Evolutionary conservation across 2,329 filamentous ascomycete species (phyloP).

Genomic region (Canariomyces notabilis): DNA sequence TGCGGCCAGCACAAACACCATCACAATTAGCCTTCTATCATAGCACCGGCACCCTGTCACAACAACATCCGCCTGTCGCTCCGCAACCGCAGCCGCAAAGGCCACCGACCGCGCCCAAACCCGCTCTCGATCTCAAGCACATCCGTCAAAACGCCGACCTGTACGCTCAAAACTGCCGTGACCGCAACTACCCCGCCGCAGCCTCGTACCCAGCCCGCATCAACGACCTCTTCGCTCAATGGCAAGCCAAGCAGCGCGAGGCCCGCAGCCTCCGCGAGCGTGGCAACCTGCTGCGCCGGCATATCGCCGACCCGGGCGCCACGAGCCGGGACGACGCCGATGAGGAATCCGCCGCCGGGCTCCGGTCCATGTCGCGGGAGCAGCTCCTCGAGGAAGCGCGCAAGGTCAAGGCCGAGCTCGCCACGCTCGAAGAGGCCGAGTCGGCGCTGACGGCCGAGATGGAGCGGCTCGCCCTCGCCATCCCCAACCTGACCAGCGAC

Average conservation of each 20-base stretch:
- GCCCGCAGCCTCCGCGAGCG: constrained; percentile 59
- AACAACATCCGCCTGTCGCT: constrained; percentile 8
- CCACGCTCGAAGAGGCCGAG: constrained; percentile 57
- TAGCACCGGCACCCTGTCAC: constrained; percentile 12
- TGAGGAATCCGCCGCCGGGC: constrained; percentile 22
- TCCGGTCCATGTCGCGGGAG: constrained; percentile 18
- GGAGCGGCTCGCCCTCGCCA: constrained; percentile 64
- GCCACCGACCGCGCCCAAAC: constrained; percentile 71
- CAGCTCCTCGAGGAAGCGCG: constrained; percentile 58
- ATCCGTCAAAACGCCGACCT: constrained; percentile 80
- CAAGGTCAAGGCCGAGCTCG: constrained; percentile 57
- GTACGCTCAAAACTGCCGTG: constrained; percentile 75
- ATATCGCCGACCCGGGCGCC: constrained; percentile 50
- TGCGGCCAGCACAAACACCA: constrained; percentile 4
- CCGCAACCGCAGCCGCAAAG: too few species aligned
- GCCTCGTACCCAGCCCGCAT: constrained; percentile 53
- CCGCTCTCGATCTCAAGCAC: constrained; percentile 77
- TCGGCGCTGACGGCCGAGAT: constrained; percentile 59
- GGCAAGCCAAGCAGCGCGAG: constrained; percentile 55
- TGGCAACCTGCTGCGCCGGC: constrained; percentile 58
- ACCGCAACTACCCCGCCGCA: constrained; percentile 71
- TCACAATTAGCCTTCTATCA: constrained; percentile 15
- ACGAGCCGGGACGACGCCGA: constrained; percentile 42
- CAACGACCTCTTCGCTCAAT: constrained; percentile 49
- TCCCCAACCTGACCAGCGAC: constrained; percentile 81